Evolutionary conservation across 768 basidiomycete genomes (phyloP).

Genomic region (Lactarius indigo): DNA sequence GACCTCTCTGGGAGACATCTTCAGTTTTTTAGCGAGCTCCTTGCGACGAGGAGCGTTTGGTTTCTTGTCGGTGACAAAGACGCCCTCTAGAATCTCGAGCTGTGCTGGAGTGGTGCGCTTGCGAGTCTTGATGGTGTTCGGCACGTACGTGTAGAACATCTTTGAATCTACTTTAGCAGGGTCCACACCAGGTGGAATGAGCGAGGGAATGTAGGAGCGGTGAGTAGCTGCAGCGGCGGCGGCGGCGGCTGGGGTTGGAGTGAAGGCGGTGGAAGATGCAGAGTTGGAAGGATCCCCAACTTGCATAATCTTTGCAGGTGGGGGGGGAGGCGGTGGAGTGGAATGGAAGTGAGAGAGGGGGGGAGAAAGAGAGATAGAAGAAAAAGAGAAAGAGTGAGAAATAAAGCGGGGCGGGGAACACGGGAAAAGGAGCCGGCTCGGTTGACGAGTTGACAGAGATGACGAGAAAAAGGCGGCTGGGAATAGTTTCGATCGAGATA

Average conservation of each 20-base stretch:
- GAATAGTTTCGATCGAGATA: not conserved
- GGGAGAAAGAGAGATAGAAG: slow-evolving; percentile 5
- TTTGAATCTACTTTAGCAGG: slow-evolving; percentile 72
- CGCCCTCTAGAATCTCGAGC: slow-evolving; percentile 82
- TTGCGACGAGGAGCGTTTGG: slow-evolving; percentile 81
- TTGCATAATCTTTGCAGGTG: slow-evolving; percentile 8
- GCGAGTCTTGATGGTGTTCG: slow-evolving; percentile 92
- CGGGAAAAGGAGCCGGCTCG: not conserved
- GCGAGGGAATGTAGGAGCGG: slow-evolving; percentile 42
- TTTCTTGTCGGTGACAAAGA: slow-evolving; percentile 88
- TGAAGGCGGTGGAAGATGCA: not conserved
- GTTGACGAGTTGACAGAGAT: not conserved
- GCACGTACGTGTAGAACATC: slow-evolving; percentile 83
- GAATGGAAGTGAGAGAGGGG: slow-evolving; percentile 12
- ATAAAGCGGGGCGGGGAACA: not conserved
- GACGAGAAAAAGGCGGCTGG: not conserved
- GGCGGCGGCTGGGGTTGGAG: slow-evolving; percentile 12
- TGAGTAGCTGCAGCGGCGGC: slow-evolving; percentile 5
- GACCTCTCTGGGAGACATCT: slow-evolving; percentile 92
- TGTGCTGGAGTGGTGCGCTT: slow-evolving; percentile 86
- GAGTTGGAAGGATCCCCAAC: slow-evolving; percentile 19
- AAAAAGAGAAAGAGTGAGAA: not conserved
- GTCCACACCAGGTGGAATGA: slow-evolving; percentile 54
- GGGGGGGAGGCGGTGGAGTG: not conserved
- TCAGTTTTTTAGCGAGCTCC: slow-evolving; percentile 73